Evolutionary conservation across 1,284 basidiomycete genomes (phyloP), one percentile per base, ranked within the genome.

Genomic region (Apiotrichum veenhuisii): DNA sequence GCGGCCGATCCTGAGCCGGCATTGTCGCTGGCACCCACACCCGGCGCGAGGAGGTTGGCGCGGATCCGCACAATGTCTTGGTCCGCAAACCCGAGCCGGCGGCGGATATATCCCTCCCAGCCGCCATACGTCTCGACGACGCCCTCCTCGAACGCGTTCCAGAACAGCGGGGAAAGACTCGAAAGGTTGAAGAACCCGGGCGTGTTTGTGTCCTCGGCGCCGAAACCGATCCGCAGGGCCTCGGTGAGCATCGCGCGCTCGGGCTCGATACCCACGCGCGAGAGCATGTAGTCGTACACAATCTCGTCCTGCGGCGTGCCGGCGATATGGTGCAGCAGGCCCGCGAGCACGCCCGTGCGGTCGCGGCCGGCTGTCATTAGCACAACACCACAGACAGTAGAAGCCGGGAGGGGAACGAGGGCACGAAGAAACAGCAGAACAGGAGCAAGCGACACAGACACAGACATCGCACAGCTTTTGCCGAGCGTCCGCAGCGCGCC

Each of bases 231-330:
- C 22, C 33, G 46, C 23, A 58, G 30, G 8, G 37, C 30, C 20
- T 18, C 26, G n/a, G 38, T 38, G 23, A 62, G 55, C 49, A 46
- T 45, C 9, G 25, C 57, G 34, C 60, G 57, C 18, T 23, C 51
- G 20, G 60, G 60, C 51, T 62, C 60, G 37, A 62, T 33, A n/a
- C 60, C 60, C 22, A 62, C 34, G 12, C 60, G 57, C 15, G 60
- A 54, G 36, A 62, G 54, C 41, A 56, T 53, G 49, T 62, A 58
- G 42, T 62, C 60, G 49, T 54, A 54, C 1, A 56, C 40, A 7
- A 51, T 37, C 17, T 43, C 45, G 23, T 38, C 27, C 11, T 34
- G 15, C 15, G 54, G 48, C 9, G 57, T 56, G 27, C 57, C 57
- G 3, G 54, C 60, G 17, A 62, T 51, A 25, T 47, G 36, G 49